These are phyloP conservation scores for Alternaria sp. DNA, from an alignment of 2,329 filamentous ascomycete genomes.

Conservation along the genomic window DNA sequence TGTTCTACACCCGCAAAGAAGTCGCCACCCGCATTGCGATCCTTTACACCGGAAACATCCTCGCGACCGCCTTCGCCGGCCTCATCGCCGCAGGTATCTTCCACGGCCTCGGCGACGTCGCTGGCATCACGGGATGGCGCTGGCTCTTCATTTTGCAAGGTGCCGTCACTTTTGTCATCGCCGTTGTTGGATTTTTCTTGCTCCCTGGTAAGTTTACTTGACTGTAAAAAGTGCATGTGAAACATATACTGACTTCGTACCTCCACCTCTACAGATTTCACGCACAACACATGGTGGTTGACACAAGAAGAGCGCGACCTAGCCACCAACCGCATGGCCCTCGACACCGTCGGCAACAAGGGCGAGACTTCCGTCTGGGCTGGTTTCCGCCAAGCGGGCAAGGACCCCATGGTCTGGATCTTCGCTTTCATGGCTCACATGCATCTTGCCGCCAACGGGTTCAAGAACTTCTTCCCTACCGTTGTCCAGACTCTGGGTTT, in stretches of 20 bases:
- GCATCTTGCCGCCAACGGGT: constrained; percentile 43
- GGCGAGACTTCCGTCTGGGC: constrained; percentile 54
- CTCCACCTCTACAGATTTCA: constrained; percentile 18
- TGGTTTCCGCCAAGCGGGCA: constrained; percentile 58
- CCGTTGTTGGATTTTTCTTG: constrained; percentile 48
- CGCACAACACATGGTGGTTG: constrained; percentile 54
- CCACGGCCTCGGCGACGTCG: constrained; percentile 30
- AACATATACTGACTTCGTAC: no score
- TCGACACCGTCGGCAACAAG: constrained; percentile 58
- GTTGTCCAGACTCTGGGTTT: constrained; percentile 60
- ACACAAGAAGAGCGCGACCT: constrained; percentile 53
- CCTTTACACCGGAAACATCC: constrained; percentile 50
- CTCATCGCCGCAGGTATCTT: constrained; percentile 50
- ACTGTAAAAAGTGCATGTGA: no score
- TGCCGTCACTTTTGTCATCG: constrained; percentile 40
- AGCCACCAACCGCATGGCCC: constrained; percentile 45
- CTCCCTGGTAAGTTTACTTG: constrained; percentile 42
- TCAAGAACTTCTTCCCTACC: constrained; percentile 56
- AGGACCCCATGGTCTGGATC: constrained; percentile 57
- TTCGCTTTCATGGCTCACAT: constrained; percentile 43
- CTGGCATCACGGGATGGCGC: constrained; percentile 31
- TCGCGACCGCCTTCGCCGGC: constrained; percentile 52
- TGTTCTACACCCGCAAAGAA: constrained; percentile 49
- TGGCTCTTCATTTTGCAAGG: constrained; percentile 43
- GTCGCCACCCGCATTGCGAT: constrained; percentile 59